Evolutionary conservation across 2,329 filamentous ascomycete species (phyloP).

Genomic region (Thelonectria discophora): DNA sequence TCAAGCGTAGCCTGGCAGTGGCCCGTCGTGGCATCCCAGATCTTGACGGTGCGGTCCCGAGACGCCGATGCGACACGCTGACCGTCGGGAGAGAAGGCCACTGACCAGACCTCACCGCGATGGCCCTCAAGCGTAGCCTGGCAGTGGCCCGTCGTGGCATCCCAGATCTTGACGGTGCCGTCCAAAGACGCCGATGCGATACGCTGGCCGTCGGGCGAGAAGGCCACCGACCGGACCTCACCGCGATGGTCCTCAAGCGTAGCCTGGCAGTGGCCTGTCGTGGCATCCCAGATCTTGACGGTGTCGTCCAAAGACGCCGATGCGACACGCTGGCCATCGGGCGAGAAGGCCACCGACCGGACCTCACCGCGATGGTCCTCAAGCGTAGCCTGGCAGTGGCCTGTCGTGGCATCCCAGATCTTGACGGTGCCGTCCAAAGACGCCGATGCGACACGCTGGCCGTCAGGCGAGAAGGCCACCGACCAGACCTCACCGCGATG

Average conservation of each 20-base stretch:
- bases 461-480: too few species aligned
- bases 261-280: too few species aligned
- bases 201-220: neutral
- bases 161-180: neutral
- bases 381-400: too few species aligned
- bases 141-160: neutral
- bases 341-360: too few species aligned
- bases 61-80: neutral
- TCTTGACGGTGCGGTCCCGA: neutral
- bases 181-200: neutral
- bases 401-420: too few species aligned
- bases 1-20: neutral
- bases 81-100: neutral
- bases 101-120: neutral
- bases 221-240: neutral
- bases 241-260: neutral
- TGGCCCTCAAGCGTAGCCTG: neutral
- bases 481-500: too few species aligned
- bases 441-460: too few species aligned
- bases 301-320: too few species aligned
- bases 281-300: too few species aligned
- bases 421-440: too few species aligned
- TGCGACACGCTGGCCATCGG: too few species aligned
- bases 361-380: too few species aligned
- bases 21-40: constrained; percentile 9